These are phyloP conservation scores for Jasminum sambac DNA, from an alignment of 257 asterid species.

Conservation along the genomic window DNA sequence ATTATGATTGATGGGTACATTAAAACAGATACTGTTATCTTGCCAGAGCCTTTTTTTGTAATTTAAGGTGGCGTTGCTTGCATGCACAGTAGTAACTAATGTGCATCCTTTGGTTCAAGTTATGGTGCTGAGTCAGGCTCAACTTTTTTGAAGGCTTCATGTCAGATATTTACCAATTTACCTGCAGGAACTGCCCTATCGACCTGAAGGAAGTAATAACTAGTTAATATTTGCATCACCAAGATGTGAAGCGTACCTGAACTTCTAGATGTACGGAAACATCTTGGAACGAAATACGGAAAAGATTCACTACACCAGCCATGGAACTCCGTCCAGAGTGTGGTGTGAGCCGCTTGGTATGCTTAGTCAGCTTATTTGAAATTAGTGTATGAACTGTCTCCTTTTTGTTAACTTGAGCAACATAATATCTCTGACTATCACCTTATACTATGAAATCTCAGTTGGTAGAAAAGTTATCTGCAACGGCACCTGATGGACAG, in stretches of 20 bases:
- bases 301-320: constrained; percentile 78
- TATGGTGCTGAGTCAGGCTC: background rate
- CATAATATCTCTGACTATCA: constrained; percentile 22
- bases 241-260: constrained; percentile 96
- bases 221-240: constrained; percentile 87
- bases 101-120: background rate
- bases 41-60: background rate
- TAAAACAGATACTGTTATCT: background rate
- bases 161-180: constrained; percentile 25
- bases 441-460: constrained; percentile 37
- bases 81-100: background rate
- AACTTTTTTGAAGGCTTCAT: constrained; percentile 13
- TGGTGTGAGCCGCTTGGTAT: constrained; percentile 95
- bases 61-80: background rate
- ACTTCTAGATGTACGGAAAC: constrained; percentile 77
- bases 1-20: background rate
- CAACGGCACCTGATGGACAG: constrained; percentile 76
- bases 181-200: constrained; percentile 78
- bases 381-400: background rate
- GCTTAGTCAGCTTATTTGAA: constrained; percentile 25
- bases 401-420: constrained; percentile 7
- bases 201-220: constrained; percentile 96
- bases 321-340: constrained; percentile 84
- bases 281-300: constrained; percentile 78
- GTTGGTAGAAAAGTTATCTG: constrained; percentile 92